Base-by-base conservation (phyloP, 352 stramenopile species). In the Globisporangium sylvaticum region DNA sequence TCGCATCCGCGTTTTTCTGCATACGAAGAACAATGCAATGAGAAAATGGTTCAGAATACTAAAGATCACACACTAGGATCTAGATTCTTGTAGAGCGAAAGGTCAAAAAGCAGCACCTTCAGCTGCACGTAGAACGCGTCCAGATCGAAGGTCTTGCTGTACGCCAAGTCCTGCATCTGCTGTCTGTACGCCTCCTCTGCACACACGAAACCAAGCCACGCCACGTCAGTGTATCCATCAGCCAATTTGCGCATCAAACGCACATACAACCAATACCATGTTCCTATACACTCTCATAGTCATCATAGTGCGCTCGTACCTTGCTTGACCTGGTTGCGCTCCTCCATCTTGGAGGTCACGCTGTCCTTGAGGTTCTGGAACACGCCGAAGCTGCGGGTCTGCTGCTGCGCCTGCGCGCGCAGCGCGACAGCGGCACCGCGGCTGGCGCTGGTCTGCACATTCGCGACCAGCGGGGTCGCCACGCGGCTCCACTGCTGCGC, bases 281-380 rank as follows among this genome's bases (percentile, higher is more conserved):
- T 22, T 29, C 4, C 14, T 20, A 12, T 9, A 25, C 22, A 44
- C 4, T 12, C 4, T 7, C 46, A 58, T 42, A 62, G 3, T 9
- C 18, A 4, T 42, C 34, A 42, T 15, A 15, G 18, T 29, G 54
- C 15, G 22, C n/a, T 37, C 70, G 27, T 58, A 94, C 86, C 76
- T 59, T 91, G 81, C 69, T 95, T 95, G 57, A 72, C 76, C 52
- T 90, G 74, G 69, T 91, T 94, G 74, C 86, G 84, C 73, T 92
- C 78, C 73, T 94, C 81, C 65, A 95, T 72, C 73, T 93, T 94
- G 67, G 74, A 69, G 56, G 80, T 83, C 34, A 95, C 79, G 8
- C 81, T 79, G 64, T 94, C 83, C 48, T 83, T 83, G 55, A 95
- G 76, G 68, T 72, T 89, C 57, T 75, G 80, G 66, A 95, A 91